Conservation (phyloP, 495 filamentous ascomycete species). For the Aspergillus conjunctus region DNA sequence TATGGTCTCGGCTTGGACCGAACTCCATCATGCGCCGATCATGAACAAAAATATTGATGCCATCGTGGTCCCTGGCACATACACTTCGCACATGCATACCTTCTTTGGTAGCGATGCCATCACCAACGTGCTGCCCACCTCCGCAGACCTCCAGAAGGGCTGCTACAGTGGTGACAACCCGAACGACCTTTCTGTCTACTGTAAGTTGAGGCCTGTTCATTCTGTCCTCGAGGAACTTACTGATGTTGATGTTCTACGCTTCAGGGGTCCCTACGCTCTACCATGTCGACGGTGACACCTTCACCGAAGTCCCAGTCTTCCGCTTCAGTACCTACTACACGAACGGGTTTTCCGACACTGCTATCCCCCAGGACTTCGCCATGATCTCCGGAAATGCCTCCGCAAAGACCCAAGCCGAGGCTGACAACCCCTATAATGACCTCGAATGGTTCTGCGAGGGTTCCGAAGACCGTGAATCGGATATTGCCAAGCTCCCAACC, state of each 20-base stretch:
- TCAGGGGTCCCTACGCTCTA: conserved; percentile 29
- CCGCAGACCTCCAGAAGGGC: conserved; percentile 25
- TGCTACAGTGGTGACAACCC: conserved; percentile 25
- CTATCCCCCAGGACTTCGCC: conserved; percentile 26
- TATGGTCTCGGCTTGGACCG: conserved; percentile 25
- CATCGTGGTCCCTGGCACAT: conserved; percentile 23
- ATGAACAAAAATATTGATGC: conserved; percentile 32
- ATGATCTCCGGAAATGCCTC: conserved; percentile 25
- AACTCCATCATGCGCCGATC: conserved; percentile 19
- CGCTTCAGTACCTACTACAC: conserved; percentile 29
- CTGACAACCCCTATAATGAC: conserved; percentile 19
- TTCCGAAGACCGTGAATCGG: conserved; percentile 6
- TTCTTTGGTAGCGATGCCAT: conserved; percentile 30
- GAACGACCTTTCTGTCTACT: conserved; percentile 29
- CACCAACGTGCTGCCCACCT: conserved; percentile 21
- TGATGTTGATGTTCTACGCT: neutral
- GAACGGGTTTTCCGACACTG: conserved; percentile 13
- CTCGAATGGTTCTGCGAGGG: conserved; percentile 27
- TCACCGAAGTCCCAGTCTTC: conserved; percentile 22
- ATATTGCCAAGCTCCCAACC: conserved; percentile 20
- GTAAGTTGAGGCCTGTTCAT: neutral
- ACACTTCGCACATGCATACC: conserved; percentile 30
- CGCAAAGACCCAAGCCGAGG: conserved; percentile 19
- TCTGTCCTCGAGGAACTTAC: neutral
- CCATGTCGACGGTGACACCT: conserved; percentile 18